Evolutionary conservation across 306 rosid species (phyloP).

Genomic region (Crotalaria pallida): DNA sequence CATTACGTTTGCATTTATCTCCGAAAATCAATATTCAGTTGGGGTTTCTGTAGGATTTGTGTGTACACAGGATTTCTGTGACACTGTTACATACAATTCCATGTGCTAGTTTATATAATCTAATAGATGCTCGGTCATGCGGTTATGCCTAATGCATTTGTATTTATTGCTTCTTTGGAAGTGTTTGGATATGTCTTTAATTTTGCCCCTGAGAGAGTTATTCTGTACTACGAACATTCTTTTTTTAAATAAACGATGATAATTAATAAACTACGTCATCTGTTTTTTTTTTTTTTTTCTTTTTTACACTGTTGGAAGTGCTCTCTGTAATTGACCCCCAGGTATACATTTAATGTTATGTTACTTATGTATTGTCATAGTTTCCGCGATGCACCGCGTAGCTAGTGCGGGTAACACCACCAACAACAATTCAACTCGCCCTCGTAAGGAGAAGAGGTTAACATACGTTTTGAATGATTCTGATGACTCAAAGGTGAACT

Average conservation of each 20-base stretch:
- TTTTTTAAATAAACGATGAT: not conserved
- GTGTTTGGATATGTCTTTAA: constrained; percentile 11
- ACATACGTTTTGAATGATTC: constrained; percentile 82
- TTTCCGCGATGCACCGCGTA: constrained; percentile 94
- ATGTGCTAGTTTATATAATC: not conserved
- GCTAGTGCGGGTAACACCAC: constrained; percentile 87
- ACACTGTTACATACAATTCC: not conserved
- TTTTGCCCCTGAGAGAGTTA: not conserved
- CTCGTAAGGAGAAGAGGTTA: constrained; percentile 93
- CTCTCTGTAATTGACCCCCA: constrained; percentile 21
- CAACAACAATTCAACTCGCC: constrained; percentile 72
- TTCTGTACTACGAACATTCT: not conserved
- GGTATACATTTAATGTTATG: constrained; percentile 3
- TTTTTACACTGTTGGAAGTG: not conserved
- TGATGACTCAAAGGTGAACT: constrained; percentile 73
- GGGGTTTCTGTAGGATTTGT: not conserved
- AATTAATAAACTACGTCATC: not conserved
- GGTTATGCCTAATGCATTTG: not conserved
- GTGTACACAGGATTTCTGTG: not conserved
- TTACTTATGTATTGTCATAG: constrained; percentile 24
- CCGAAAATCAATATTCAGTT: not conserved
- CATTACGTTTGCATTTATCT: not conserved
- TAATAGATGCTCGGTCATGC: not conserved
- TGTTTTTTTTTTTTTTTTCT: not conserved
- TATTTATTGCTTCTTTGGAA: not conserved